phyloP scores from a whole-genome alignment of 2,329 filamentous ascomycete species.

The Claviceps sp. region DNA sequence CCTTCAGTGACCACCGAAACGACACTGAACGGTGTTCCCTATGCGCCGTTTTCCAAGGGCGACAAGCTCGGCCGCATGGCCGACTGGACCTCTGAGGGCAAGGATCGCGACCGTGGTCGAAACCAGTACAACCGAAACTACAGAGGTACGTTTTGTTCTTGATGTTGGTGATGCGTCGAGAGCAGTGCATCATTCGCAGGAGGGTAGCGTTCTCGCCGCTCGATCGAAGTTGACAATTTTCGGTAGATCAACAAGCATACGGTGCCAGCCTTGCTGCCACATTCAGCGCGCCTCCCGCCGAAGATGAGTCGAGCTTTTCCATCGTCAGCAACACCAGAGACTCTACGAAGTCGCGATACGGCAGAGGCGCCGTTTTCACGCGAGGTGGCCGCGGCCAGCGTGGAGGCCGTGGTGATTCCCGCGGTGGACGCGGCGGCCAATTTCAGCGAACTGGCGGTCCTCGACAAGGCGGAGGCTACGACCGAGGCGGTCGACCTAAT shows the following conservation, averaged over 20 bases:
- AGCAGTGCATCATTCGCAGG: background rate
- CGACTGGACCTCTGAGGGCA: conserved; percentile 89
- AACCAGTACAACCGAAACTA: conserved; percentile 88
- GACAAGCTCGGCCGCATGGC: conserved; percentile 99
- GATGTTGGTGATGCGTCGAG: background rate
- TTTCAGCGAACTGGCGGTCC: conserved; percentile 64
- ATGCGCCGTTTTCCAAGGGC: conserved; percentile 95
- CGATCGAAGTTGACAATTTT: background rate
- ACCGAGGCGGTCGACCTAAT: conserved; percentile 57
- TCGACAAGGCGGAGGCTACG: conserved; percentile 51
- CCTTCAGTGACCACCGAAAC: conserved; percentile 71
- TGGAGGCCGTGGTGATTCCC: conserved; percentile 48
- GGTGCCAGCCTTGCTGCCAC: conserved; percentile 75
- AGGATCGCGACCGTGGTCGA: conserved; percentile 66
- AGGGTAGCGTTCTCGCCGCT: background rate
- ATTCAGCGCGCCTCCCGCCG: conserved; percentile 82
- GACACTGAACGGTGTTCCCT: conserved; percentile 86
- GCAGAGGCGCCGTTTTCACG: conserved; percentile 82
- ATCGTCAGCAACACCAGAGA: conserved; percentile 93
- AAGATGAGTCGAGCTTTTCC: conserved; percentile 96
- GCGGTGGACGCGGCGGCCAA: conserved; percentile 43
- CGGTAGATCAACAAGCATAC: conserved; percentile 85
- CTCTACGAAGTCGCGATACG: conserved; percentile 72
- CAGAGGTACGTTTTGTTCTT: conserved; percentile 48
- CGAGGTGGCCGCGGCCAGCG: conserved; percentile 64